Base-by-base conservation (phyloP, 352 stramenopile genomes). In the Pythium sp. region DNA sequence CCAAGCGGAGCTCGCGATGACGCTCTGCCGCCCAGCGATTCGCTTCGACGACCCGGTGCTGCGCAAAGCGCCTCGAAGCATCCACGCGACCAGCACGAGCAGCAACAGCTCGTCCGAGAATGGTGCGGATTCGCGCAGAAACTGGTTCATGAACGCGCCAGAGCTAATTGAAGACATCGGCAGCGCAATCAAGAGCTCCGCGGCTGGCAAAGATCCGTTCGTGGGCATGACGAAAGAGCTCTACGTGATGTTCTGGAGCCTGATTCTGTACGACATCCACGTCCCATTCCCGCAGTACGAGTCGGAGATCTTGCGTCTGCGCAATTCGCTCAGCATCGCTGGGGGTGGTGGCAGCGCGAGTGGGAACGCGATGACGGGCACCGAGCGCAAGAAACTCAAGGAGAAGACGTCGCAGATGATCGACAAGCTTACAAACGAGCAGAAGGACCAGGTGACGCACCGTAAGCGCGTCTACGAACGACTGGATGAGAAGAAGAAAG, bases 231-330 rank as follows among this genome's bases (percentile, higher is more conserved):
- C 84, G 30, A 85, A 81, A 46, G 86, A 93, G 24, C 68, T 96
- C 46, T 96, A 92, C 58, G 77, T 85, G 28, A 93, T 79, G 54
- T 97, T 97, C 67, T 97, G 90, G 90, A 86, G 80, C 12, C 72
- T 97, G 58, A 91, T 86, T 54, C 69, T 96, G 38, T 96, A 96
- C 65, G 90, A 97, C 72, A 90, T 97, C 46, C 80, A 95, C 68
- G 78, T 94, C 7, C 90, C 90, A 32, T 92, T 94, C 64, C 77
- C 81, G 32, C 86, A 95, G 58, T 97, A 97, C 73, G 86, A 96
- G 36, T 77, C 78, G 1, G 90, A 97, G 68, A 95, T 95, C 68
- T 61, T 77, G 7, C 84, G 86, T 24, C 70, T 94, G 26, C 83
- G 86, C 11, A 86, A 84, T 34, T 92, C 86, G 1, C 69, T 88